Base-by-base conservation (phyloP, 441 rosid genomes). In the Croton laevigatus region DNA sequence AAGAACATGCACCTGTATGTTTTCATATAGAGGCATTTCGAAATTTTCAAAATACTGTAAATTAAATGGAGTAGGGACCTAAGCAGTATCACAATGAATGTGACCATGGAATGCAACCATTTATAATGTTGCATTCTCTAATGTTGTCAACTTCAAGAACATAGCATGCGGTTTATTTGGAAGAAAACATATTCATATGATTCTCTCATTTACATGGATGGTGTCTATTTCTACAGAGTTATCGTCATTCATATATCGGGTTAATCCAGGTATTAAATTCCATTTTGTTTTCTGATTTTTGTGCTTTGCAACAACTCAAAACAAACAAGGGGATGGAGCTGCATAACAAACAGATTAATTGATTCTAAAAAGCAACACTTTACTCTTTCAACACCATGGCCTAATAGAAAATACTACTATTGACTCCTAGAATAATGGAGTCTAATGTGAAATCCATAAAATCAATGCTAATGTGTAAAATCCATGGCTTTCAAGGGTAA, bases 141-240 rank as follows among this genome's bases (percentile, higher is more conserved):
- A 44, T 14, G 3, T 58, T 68, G 11, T 59, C 72, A 34, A n/a
- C 27, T 59, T 17, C 17, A 69, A 49, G 48, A 69, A 69, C 13
- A 23, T 8, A 20, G 55, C 14, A 12, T 6, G 40, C 14, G 73
- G 11, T 36, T 20, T 17, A 44, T 46, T 59, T 42, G 16, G 36
- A 5, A 8, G 45, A 59, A 6, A 34, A 42, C 7, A 32, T 19
- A 69, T 55, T 27, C 48, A 59, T 10, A 54, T 37, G 37, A 10
- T 38, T 59, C 20, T 63, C 58, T 16, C 5, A 27, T n/a, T 4
- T 52, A 44, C 38, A n/a, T 14, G n/a, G 27, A 3, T 37, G 27
- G 23, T 0, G 4, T 44, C 46, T 51, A 22, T 51, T 34, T 48
- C 17, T 48, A 65, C 17, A 49, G 17, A 38, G 32, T n/a, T n/a